Evolutionary conservation across 768 basidiomycete species (phyloP).

Genomic region (Lactarius vividus): DNA sequence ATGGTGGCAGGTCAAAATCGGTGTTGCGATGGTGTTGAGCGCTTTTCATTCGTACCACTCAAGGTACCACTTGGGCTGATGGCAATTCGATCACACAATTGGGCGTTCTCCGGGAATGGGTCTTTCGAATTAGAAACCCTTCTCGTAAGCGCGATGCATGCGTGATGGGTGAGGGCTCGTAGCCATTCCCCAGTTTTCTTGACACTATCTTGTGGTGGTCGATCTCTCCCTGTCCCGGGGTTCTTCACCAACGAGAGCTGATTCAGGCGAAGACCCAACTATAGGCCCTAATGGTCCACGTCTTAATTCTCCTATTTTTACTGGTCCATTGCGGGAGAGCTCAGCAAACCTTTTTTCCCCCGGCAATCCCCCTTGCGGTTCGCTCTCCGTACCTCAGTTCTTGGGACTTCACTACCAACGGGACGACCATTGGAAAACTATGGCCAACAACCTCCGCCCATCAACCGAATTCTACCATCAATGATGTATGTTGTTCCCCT

Average conservation of each 20-base stretch:
- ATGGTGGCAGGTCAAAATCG: background rate
- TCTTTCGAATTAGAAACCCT: background rate
- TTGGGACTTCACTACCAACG: constrained; percentile 25
- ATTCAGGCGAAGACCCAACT: background rate
- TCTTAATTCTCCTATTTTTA: background rate
- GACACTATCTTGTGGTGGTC: background rate
- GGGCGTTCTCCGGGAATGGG: background rate
- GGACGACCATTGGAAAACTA: constrained; percentile 1
- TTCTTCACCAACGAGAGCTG: background rate
- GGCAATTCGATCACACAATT: background rate
- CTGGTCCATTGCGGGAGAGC: background rate
- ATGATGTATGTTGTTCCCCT: background rate
- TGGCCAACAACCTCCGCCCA: constrained; percentile 28
- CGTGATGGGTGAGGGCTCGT: background rate
- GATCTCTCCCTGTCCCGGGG: background rate
- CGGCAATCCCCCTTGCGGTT: constrained; percentile 31
- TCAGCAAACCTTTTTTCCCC: constrained; percentile 27
- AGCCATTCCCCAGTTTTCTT: background rate
- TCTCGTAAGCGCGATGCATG: too few relatives aligned
- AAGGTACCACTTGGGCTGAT: background rate
- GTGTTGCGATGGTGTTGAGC: background rate
- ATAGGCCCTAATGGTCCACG: background rate
- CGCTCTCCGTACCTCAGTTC: constrained; percentile 32
- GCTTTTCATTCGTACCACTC: background rate
- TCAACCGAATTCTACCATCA: background rate